Evolutionary conservation across 257 asterid genomes (phyloP), one percentile per base, ranked within the genome.

Genomic region (Lycium barbarum): DNA sequence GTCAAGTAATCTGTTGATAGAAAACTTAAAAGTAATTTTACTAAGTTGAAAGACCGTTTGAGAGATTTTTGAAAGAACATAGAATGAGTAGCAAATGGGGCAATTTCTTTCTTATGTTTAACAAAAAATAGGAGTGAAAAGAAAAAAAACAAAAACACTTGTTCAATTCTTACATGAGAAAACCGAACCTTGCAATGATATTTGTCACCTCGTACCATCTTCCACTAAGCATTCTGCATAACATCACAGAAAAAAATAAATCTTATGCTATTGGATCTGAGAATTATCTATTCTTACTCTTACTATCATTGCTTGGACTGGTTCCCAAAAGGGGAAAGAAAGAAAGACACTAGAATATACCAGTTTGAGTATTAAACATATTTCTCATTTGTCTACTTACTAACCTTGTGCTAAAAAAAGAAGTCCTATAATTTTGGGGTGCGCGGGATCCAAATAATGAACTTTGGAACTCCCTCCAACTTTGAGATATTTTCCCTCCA

Each of bases 401-500:
- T 40, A 40, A 40, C 43, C 43, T 40, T 40, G 3, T 3, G 45
- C 45, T 40, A 40, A 40, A 40, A 40, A 6, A 40, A 40, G 43
- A 40, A 40, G 6, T 40, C 45, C 45, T 40, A 40, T 40, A 40
- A 40, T 40, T 40, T 40, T 40, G 45, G 45, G 45, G 45, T 3
- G 45, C 45, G 45, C 45, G 45, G 45, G 45, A 40, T 40, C 45
- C 45, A 40, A 40, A 40, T 40, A 70, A 38, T 70, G 51, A 26
- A 26, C 82, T 76, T 51, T 26, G 47, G 62, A 14, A 51, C 63
- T 76, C 82, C 82, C 82, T 51, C 82, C 82, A 51, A 26, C 26
- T 51, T 26, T 26, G 36, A 13, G 63, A 1, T 26, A 51, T 51
- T 76, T 38, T 76, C 82, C 82, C 63, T 76, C 82, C 82, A 51